phyloP scores from a whole-genome alignment of 108 stramenopile species.

The Cyclostephanos invisitatus region DNA sequence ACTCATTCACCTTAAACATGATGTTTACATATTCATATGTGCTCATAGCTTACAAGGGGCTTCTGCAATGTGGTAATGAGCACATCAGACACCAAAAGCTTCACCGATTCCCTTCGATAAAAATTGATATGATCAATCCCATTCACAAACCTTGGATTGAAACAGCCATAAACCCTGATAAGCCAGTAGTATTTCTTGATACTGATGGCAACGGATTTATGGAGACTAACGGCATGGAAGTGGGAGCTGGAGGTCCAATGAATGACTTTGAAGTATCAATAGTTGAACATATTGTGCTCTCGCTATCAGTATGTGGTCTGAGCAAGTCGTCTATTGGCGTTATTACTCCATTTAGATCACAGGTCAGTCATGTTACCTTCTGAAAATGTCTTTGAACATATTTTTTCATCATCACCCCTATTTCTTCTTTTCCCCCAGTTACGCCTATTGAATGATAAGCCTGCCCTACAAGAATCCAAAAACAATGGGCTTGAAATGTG shows the following conservation, averaged over 20 bases:
- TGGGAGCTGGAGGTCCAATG: slow-evolving; percentile 48
- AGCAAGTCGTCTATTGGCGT: slow-evolving; percentile 66
- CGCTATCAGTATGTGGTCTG: slow-evolving; percentile 56
- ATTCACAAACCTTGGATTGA: slow-evolving; percentile 28
- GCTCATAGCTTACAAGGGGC: slow-evolving; percentile 70
- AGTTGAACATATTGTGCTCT: slow-evolving; percentile 51
- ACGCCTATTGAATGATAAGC: slow-evolving; percentile 34
- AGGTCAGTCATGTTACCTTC: slow-evolving; percentile 58
- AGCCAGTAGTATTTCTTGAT: slow-evolving; percentile 86
- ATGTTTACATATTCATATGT: background rate
- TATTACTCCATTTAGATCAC: slow-evolving; percentile 92
- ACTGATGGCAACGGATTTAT: slow-evolving; percentile 72
- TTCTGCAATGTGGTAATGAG: slow-evolving; percentile 87
- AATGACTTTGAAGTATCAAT: slow-evolving; percentile 66
- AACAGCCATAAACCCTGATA: slow-evolving; percentile 58
- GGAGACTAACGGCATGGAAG: slow-evolving; percentile 38
- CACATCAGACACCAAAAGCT: slow-evolving; percentile 59
- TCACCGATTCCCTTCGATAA: slow-evolving; percentile 44
- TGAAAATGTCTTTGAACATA: background rate
- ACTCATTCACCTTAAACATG: background rate
- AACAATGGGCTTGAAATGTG: slow-evolving; percentile 76
- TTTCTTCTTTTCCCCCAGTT: slow-evolving; percentile 36
- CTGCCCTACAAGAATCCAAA: slow-evolving; percentile 29
- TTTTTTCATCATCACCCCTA: slow-evolving; percentile 26
- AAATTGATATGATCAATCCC: slow-evolving; percentile 19